Evolutionary conservation across 176 grass and related monocot species (phyloP).

Genomic region (Cenchrus americanus): DNA sequence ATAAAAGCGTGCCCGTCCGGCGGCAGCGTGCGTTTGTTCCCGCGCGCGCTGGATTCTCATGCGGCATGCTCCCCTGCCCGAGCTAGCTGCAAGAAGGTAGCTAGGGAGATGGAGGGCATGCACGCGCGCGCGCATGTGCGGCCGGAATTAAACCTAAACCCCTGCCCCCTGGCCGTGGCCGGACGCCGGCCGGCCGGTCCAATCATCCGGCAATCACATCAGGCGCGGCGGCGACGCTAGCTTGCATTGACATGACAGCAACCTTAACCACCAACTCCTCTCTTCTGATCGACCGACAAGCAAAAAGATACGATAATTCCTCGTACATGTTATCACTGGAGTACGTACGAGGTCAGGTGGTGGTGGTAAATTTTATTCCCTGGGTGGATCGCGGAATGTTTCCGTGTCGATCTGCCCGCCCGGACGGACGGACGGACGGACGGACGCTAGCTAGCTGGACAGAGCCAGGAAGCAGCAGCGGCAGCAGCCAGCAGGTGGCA

Average conservation of each 20-base stretch:
- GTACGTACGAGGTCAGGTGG: neutral
- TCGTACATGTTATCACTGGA: no score
- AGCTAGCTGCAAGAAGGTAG: no score
- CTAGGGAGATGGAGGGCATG: neutral
- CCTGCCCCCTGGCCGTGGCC: no score
- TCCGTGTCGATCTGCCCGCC: slow-evolving; percentile 34
- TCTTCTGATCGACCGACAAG: neutral
- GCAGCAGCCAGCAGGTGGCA: neutral
- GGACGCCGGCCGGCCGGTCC: neutral
- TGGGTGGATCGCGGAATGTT: slow-evolving; percentile 31
- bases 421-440: neutral
- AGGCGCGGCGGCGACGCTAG: neutral
- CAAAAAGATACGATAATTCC: neutral
- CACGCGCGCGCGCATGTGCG: no score
- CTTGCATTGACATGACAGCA: slow-evolving; percentile 4
- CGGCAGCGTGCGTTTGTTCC: neutral
- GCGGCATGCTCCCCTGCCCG: no score
- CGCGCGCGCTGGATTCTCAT: neutral
- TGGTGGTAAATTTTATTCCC: neutral
- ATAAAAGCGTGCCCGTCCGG: no score
- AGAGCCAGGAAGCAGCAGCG: slow-evolving; percentile 29
- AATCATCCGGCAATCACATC: slow-evolving; percentile 15
- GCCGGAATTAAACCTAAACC: neutral
- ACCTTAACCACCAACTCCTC: neutral
- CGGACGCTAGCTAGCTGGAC: neutral